Conservation (phyloP, 2,329 filamentous ascomycete species). For the Fusarium avenaceum region DNA sequence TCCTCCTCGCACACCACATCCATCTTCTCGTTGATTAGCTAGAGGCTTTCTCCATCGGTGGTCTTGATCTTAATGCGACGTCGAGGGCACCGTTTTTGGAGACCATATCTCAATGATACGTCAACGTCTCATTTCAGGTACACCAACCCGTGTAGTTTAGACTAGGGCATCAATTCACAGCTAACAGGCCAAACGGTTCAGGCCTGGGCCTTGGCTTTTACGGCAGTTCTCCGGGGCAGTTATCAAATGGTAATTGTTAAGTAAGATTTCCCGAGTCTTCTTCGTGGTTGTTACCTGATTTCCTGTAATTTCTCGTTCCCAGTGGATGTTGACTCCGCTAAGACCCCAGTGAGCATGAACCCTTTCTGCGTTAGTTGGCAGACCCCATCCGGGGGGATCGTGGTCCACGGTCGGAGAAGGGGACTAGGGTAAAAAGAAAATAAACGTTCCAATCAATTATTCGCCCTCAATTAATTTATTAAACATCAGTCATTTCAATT, state of each 20-base stretch:
- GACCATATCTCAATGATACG: slow-evolving; percentile 4
- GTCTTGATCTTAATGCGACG: slow-evolving; percentile 7
- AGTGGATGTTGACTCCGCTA: slow-evolving; percentile 13
- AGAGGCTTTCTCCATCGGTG: slow-evolving; percentile 8
- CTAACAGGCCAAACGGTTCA: neutral
- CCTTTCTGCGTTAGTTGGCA: slow-evolving; percentile 2
- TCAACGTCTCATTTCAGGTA: neutral
- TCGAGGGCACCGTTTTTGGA: slow-evolving; percentile 14
- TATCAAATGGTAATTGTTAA: slow-evolving; percentile 16
- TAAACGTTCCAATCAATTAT: neutral
- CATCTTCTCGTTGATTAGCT: neutral
- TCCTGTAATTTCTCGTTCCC: slow-evolving; percentile 14
- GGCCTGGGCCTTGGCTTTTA: neutral
- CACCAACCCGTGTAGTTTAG: neutral
- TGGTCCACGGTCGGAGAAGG: slow-evolving; percentile 4
- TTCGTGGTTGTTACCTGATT: slow-evolving; percentile 21
- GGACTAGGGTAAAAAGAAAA: slow-evolving; percentile 1
- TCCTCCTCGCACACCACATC: slow-evolving; percentile 24
- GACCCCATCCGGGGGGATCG: slow-evolving; percentile 23
- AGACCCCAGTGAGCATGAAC: slow-evolving; percentile 9
- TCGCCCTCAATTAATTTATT: slow-evolving; percentile 9
- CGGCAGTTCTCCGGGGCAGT: slow-evolving; percentile 3
- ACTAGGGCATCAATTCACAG: too few relatives aligned
- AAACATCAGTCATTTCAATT: slow-evolving; percentile 1
- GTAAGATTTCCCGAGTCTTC: slow-evolving; percentile 30